Conservation (phyloP, 2,329 filamentous ascomycete species). For the Amphichorda felina region DNA sequence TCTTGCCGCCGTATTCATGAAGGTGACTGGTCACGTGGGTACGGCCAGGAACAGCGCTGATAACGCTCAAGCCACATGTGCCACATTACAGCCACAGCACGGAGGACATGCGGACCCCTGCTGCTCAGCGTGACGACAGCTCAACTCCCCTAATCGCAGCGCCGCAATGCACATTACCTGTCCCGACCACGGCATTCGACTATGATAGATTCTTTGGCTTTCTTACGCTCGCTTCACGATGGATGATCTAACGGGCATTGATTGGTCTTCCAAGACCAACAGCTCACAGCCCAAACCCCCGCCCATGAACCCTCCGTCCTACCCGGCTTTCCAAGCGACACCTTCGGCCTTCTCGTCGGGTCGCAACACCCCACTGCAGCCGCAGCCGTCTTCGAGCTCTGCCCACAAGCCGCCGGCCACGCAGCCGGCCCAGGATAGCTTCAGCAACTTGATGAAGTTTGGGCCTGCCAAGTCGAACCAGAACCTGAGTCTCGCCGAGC, state of each 20-base stretch:
- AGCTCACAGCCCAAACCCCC: constrained; percentile 21
- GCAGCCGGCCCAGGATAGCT: constrained; percentile 50
- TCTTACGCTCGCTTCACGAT: constrained; percentile 24
- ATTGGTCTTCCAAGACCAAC: constrained; percentile 39
- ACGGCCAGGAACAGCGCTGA: no score
- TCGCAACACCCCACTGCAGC: constrained; percentile 38
- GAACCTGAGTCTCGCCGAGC: constrained; percentile 68
- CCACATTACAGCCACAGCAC: no score
- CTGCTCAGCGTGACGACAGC: no score
- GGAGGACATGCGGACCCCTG: no score
- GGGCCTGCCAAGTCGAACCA: constrained; percentile 43
- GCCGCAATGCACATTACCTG: no score
- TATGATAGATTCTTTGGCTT: constrained; percentile 3
- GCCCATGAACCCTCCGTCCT: constrained; percentile 30
- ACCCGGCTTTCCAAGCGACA: constrained; percentile 40
- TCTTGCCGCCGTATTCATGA: no score
- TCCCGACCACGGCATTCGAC: no score
- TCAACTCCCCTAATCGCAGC: no score
- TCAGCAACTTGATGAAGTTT: constrained; percentile 63
- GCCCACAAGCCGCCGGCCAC: constrained; percentile 14
- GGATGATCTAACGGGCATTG: constrained; percentile 50
- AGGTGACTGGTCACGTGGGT: no score
- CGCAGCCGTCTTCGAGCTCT: constrained; percentile 15
- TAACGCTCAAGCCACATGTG: no score
- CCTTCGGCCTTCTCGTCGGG: constrained; percentile 44